Evolutionary conservation across 805 yeast species (phyloP).

Genomic region (Candida ovalis): DNA sequence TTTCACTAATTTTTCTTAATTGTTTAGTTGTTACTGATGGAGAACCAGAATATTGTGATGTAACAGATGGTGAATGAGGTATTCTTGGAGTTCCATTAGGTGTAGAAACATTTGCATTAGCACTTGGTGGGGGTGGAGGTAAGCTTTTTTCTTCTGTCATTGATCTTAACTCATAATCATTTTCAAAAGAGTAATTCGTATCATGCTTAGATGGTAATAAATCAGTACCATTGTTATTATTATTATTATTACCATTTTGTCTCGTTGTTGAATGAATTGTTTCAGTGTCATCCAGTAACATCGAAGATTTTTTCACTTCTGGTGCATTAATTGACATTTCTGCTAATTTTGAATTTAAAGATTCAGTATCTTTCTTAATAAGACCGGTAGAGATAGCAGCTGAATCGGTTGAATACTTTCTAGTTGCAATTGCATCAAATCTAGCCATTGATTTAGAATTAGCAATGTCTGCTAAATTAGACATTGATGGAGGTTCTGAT

Average conservation of each 20-base stretch:
- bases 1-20: constrained; percentile 73
- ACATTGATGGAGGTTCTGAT: constrained; percentile 52
- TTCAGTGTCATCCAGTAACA: constrained; percentile 11
- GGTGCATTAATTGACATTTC: constrained; percentile 7
- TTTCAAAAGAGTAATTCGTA: constrained; percentile 21
- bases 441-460: constrained; percentile 31
- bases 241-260: not conserved
- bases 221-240: constrained; percentile 17
- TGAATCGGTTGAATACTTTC: constrained; percentile 10
- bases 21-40: constrained; percentile 48
- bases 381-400: constrained; percentile 9
- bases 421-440: constrained; percentile 13
- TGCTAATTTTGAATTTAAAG: constrained; percentile 14
- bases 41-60: constrained; percentile 21
- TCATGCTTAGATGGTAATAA: constrained; percentile 15
- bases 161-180: constrained; percentile 23
- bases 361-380: constrained; percentile 12
- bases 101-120: constrained; percentile 8
- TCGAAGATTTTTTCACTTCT: constrained; percentile 1
- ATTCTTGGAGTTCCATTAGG: constrained; percentile 21
- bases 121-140: constrained; percentile 3
- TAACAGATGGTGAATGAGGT: constrained; percentile 21
- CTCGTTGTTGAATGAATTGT: not conserved
- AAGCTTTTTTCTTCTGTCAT: constrained; percentile 13
- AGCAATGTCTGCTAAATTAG: constrained; percentile 55